Conservation (phyloP, 1,284 basidiomycete species). For the Leccinum pachyderme region DNA sequence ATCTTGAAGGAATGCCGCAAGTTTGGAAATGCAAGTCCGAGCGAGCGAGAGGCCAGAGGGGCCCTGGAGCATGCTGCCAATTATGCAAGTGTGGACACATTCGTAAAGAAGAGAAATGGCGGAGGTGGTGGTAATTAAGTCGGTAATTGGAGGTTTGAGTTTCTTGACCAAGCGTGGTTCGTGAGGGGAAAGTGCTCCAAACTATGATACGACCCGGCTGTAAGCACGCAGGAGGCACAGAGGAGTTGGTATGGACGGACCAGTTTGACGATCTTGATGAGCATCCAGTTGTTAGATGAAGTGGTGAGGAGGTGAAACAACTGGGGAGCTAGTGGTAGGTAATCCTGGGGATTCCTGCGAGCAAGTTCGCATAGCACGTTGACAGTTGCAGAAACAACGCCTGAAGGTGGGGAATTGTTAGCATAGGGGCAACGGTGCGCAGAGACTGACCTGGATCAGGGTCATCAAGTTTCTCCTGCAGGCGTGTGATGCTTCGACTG, state of each 20-base stretch:
- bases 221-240: conserved; percentile 4
- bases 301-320: conserved; percentile 94
- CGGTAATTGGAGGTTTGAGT: conserved; percentile 89
- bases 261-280: conserved; percentile 98
- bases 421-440: background rate
- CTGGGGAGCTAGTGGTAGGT: conserved; percentile 85
- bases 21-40: conserved; percentile 87
- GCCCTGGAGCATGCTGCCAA: conserved; percentile 92
- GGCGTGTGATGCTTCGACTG: conserved; percentile 60
- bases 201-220: conserved; percentile 55
- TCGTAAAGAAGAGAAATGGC: conserved; percentile 97
- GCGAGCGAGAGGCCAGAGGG: conserved; percentile 81
- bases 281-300: conserved; percentile 98
- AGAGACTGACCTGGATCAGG: conserved; percentile 64
- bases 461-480: conserved; percentile 88
- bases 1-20: conserved; percentile 90
- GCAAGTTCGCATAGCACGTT: conserved; percentile 96
- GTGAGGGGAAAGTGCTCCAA: conserved; percentile 85
- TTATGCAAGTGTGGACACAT: conserved; percentile 97
- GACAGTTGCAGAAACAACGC: conserved; percentile 89
- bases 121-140: conserved; percentile 92
- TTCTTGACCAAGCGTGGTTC: conserved; percentile 95
- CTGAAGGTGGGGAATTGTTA: conserved; percentile 38
- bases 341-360: conserved; percentile 73
- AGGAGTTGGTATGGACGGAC: conserved; percentile 42